These are phyloP conservation scores for Thelonectria rubi DNA, from an alignment of 2,329 filamentous ascomycete species.

Conservation along the genomic window DNA sequence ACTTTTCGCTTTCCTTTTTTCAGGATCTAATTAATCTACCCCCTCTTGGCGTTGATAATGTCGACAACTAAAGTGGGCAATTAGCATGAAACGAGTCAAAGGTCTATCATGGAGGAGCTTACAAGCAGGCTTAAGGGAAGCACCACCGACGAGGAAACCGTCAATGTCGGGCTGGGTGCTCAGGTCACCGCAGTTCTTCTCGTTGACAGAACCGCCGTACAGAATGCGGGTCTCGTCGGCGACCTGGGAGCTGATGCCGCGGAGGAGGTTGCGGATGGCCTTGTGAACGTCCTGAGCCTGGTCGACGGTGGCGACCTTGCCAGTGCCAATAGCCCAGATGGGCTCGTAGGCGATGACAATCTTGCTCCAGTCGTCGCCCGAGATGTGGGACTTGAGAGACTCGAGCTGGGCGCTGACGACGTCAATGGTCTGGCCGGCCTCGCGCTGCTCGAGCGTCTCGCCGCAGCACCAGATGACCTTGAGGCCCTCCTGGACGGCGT, in stretches of 20 bases:
- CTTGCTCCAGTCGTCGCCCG: slow-evolving; percentile 82
- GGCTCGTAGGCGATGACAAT: slow-evolving; percentile 98
- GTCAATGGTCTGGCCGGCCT: slow-evolving; percentile 84
- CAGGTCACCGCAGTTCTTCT: slow-evolving; percentile 97
- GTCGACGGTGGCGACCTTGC: slow-evolving; percentile 87
- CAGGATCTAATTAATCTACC: slow-evolving; percentile 47
- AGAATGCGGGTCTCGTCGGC: slow-evolving; percentile 91
- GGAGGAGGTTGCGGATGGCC: slow-evolving; percentile 90
- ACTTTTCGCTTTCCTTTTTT: slow-evolving; percentile 24
- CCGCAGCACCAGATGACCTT: slow-evolving; percentile 97
- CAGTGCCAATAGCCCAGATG: slow-evolving; percentile 95
- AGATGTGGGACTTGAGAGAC: slow-evolving; percentile 78
- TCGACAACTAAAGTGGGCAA: slow-evolving; percentile 60
- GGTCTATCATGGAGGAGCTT: slow-evolving; percentile 51
- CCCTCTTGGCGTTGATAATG: slow-evolving; percentile 65
- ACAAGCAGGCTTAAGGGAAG: slow-evolving; percentile 96
- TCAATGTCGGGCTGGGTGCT: slow-evolving; percentile 95
- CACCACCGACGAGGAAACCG: slow-evolving; percentile 96
- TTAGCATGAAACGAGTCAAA: not conserved
- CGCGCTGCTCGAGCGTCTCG: slow-evolving; percentile 92
- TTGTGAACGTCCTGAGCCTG: slow-evolving; percentile 95
- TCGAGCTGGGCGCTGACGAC: slow-evolving; percentile 87
- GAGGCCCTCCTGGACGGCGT: slow-evolving; percentile 85
- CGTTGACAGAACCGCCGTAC: slow-evolving; percentile 95
- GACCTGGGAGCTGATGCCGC: slow-evolving; percentile 75